Evolutionary conservation across 2,329 filamentous ascomycete species (phyloP).

Genomic region (Trichoderma semiorbis): DNA sequence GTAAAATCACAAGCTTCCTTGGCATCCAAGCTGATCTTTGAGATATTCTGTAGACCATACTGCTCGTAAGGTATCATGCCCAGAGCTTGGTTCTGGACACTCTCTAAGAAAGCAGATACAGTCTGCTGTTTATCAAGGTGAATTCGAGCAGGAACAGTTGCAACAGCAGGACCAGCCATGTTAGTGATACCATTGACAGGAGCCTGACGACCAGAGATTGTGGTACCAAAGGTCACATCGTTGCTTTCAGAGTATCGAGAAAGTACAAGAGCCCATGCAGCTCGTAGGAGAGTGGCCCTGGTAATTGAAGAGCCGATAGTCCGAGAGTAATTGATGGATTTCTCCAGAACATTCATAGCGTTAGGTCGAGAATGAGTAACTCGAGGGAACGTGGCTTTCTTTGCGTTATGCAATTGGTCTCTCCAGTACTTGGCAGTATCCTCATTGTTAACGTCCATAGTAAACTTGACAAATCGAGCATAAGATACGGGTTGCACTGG

Average conservation of each 20-base stretch:
- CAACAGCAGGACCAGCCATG: slow-evolving; percentile 31
- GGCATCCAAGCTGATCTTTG: slow-evolving; percentile 19
- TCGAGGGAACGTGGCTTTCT: slow-evolving; percentile 13
- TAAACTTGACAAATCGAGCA: slow-evolving; percentile 20
- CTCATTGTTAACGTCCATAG: neutral
- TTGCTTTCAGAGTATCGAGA: slow-evolving; percentile 21
- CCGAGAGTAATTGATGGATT: neutral
- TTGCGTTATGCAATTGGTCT: neutral
- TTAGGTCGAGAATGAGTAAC: neutral
- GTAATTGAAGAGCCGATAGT: slow-evolving; percentile 15
- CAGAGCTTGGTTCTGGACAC: neutral
- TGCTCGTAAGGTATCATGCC: slow-evolving; percentile 22
- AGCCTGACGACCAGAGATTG: slow-evolving; percentile 29
- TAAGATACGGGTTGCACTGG: slow-evolving; percentile 9
- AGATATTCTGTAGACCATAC: slow-evolving; percentile 24
- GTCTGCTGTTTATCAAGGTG: slow-evolving; percentile 12
- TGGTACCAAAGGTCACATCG: slow-evolving; percentile 28
- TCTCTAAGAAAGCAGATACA: slow-evolving; percentile 21
- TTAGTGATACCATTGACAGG: slow-evolving; percentile 26
- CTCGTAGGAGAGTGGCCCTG: slow-evolving; percentile 23
- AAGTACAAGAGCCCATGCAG: slow-evolving; percentile 28
- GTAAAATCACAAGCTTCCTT: slow-evolving; percentile 26
- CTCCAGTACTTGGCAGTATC: slow-evolving; percentile 6
- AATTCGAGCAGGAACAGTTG: slow-evolving; percentile 29
- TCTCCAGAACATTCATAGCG: neutral